Base-by-base conservation (phyloP, 2,329 filamentous ascomycete species). In the Fusarium humuli region DNA sequence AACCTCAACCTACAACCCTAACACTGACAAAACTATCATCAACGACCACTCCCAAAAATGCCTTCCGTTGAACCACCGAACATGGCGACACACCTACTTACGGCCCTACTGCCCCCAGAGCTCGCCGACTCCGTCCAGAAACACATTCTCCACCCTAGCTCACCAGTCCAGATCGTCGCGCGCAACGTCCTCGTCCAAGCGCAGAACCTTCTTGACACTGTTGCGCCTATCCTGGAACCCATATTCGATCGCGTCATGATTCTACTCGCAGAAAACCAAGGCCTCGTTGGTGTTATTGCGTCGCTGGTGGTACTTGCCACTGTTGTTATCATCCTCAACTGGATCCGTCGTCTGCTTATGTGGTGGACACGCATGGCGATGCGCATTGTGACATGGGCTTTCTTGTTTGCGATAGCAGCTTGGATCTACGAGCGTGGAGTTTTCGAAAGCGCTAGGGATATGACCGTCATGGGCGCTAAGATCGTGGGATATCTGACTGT, bases 291-390 rank as follows among this genome's bases (percentile, higher is more conserved):
- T 55, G 60, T 78, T 55, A 61, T 80, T 52, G 72, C 79, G 14
- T 77, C 79, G 48, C 74, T 80, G 37, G 72, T 78, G 29, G 67
- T 80, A 16, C 67, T 81, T 58, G 80, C 91, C 46, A 72, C 90
- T 30, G 81, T 90, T 58, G 79, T 95, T 54, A 83, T 94, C 76
- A 78, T 94, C 60, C 83, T 96, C 69, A 86, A 90, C 77, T 91
- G 92, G 82, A 82, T 94, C 20, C 89, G 90, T 66, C 87, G 93
- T 65, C 81, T 93, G 22, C 84, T 97, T 61, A 82, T 94, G 76
- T 97, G 90, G 83, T 94, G 93, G 89, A 87, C 94, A 55, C 83
- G 87, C n/a, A 77, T 97, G 58, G 84, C 85, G 13, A 78, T 93
- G 68, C 82, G 86, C 25, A 71, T 94, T 44, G 78, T 87, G 3